Base-by-base conservation (phyloP, 768 basidiomycete species). In the Mycena vulgaris region DNA sequence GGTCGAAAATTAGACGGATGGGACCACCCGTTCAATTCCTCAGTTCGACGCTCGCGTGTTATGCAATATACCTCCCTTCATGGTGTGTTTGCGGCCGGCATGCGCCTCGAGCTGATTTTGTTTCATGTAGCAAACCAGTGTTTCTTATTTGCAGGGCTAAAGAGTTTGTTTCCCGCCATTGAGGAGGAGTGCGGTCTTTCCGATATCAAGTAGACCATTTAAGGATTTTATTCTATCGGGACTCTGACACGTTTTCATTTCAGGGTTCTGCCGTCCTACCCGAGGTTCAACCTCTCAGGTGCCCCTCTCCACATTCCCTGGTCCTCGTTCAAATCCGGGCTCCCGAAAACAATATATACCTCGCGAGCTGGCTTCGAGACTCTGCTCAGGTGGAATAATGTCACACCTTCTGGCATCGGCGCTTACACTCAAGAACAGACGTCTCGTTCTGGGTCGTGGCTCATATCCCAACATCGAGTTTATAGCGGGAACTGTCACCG, bases 401-500 rank as follows among this genome's bases (percentile, higher is more conserved):
- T 9, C 5, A 3, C 1, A 30, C 5, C 6, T n/a, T 1, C 23
- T 14, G 10, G 3, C 2, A 11, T 21, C 33, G 1, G 33, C 0
- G 21, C 33, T 47, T 19, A 51, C 33, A 0, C 2, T 16, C 30
- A 14, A 16, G 19, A 59, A 42, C 25, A 62, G 60, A 39, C 35
- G 61, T 21, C 61, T 52, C 14, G 61, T 80, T 17, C 25, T 76
- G 19, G 70, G 69, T 19, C 66, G 71, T 17, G 61, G 63, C 3
- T 49, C 53, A 1, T 76, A 73, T 53, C 65, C 74, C 8, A 75
- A 78, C 37, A 76, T 81, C 35, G 56, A 74, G 17, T 69, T 75
- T 42, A 49, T 77, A 3, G 63, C 71, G 14, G 81, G 80, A 3
- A 76, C 76, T 0, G 81, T 79, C 11, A 79, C 76, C 25, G 79